Percentiles rank a stretch among this genome's conserved stretches.
Evolutionary conservation across 78 protist genomes (phyloP).

Genomic region (Emiliania huxleyi): DNA sequence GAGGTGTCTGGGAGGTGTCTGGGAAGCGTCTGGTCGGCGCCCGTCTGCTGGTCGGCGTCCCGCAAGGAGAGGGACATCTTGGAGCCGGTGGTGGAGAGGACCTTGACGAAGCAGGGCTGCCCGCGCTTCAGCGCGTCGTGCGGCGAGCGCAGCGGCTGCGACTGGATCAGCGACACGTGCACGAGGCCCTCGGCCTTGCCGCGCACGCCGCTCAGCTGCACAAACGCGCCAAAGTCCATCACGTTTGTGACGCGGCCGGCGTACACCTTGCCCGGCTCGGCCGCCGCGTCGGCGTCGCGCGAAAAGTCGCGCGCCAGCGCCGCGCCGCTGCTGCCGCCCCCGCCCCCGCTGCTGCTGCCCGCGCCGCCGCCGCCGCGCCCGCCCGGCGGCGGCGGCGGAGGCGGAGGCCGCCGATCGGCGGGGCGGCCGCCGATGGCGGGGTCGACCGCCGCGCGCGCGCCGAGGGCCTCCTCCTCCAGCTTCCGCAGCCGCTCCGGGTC

Average conservation of each 20-base stretch:
- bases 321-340: background rate
- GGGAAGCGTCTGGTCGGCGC: no score
- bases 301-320: background rate
- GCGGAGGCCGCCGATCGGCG: background rate
- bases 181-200: slow-evolving; percentile 80
- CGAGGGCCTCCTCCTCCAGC: background rate
- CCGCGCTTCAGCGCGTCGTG: background rate
- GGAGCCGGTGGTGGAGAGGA: slow-evolving; percentile 58
- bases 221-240: slow-evolving; percentile 81
- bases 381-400: background rate
- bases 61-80: slow-evolving; percentile 72
- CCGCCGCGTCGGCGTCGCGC: slow-evolving; percentile 53
- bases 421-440: background rate
- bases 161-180: slow-evolving; percentile 43
- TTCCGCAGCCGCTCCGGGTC: background rate
- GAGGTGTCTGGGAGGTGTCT: no score
- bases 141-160: background rate
- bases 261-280: slow-evolving; percentile 63
- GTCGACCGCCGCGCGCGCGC: background rate
- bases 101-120: slow-evolving; percentile 65
- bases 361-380: background rate
- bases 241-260: slow-evolving; percentile 64
- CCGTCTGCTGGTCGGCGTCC: slow-evolving; percentile 88
- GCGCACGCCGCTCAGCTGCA: slow-evolving; percentile 56
- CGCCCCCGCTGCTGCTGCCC: no score